Percentiles rank a stretch among this genome's conserved stretches.
Conservation (phyloP, 352 stramenopile genomes). For the Phytophthora palmivora region DNA sequence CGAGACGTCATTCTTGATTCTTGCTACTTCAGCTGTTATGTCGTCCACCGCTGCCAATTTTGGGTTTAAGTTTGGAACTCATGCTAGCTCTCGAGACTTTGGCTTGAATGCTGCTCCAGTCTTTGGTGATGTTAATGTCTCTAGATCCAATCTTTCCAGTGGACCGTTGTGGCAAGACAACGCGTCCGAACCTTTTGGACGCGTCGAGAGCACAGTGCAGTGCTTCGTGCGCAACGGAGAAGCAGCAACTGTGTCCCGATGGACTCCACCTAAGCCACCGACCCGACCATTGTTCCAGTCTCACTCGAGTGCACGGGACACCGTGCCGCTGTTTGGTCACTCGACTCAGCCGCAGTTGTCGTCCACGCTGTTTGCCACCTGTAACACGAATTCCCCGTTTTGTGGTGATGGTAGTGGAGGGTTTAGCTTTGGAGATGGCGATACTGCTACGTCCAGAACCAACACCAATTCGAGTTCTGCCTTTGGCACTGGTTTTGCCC, state of each 20-base stretch:
- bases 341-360: conserved; percentile 6
- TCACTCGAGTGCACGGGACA: background rate
- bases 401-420: conserved; percentile 3
- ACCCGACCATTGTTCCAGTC: conserved; percentile 16
- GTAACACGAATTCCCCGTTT: background rate
- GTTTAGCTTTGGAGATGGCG: conserved; percentile 9
- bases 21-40: conserved; percentile 15
- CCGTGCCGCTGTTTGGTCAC: conserved; percentile 12
- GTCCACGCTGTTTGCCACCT: conserved; percentile 11
- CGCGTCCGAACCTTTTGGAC: conserved; percentile 27
- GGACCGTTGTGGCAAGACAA: background rate
- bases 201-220: conserved; percentile 14
- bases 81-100: conserved; percentile 1
- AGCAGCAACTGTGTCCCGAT: background rate
- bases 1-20: conserved; percentile 10
- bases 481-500: background rate
- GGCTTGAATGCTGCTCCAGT: background rate
- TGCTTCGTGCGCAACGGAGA: conserved; percentile 24
- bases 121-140: background rate
- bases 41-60: background rate
- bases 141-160: background rate
- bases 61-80: no score
- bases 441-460: background rate
- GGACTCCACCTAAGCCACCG: conserved; percentile 11
- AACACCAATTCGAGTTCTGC: background rate